Evolutionary conservation across 2,329 filamentous ascomycete species (phyloP).

Genomic region (Colletotrichum tamarilloi): DNA sequence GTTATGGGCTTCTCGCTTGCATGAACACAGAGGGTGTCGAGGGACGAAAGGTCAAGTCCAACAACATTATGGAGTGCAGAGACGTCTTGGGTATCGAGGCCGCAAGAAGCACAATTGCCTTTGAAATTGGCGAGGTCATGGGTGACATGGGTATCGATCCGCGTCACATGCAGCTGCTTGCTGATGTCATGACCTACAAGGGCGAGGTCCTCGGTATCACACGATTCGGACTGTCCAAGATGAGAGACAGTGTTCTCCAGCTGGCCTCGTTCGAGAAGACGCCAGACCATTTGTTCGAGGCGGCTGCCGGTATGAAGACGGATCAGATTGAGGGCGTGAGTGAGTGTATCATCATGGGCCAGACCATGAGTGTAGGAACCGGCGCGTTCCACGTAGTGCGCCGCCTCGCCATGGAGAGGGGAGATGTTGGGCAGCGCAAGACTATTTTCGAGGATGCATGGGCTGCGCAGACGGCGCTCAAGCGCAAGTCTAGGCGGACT

Average conservation of each 20-base stretch:
- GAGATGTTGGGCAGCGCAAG: conserved; percentile 67
- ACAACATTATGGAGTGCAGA: conserved; percentile 89
- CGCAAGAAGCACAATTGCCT: conserved; percentile 86
- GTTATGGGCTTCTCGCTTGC: conserved; percentile 88
- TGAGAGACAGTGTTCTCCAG: conserved; percentile 93
- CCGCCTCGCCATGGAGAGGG: conserved; percentile 73
- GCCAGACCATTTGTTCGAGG: conserved; percentile 95
- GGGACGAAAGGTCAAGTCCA: conserved; percentile 78
- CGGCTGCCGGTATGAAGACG: conserved; percentile 89
- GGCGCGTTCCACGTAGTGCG: conserved; percentile 92
- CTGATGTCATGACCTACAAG: conserved; percentile 99
- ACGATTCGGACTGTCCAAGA: conserved; percentile 94
- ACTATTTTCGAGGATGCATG: conserved; percentile 80
- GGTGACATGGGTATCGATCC: conserved; percentile 95
- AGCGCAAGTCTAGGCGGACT: conserved; percentile 27
- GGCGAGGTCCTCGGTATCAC: conserved; percentile 97
- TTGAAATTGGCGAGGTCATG: conserved; percentile 92
- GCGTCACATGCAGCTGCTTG: conserved; percentile 95
- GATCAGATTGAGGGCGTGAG: conserved; percentile 93
- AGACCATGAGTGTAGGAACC: conserved; percentile 91
- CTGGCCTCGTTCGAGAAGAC: conserved; percentile 98
- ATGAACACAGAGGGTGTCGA: conserved; percentile 95
- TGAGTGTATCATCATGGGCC: conserved; percentile 98
- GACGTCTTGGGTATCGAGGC: conserved; percentile 96
- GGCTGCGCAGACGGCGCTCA: conserved; percentile 48